Evolutionary conservation across 495 filamentous ascomycete species (phyloP).

Genomic region (Gamarada debralockiae): DNA sequence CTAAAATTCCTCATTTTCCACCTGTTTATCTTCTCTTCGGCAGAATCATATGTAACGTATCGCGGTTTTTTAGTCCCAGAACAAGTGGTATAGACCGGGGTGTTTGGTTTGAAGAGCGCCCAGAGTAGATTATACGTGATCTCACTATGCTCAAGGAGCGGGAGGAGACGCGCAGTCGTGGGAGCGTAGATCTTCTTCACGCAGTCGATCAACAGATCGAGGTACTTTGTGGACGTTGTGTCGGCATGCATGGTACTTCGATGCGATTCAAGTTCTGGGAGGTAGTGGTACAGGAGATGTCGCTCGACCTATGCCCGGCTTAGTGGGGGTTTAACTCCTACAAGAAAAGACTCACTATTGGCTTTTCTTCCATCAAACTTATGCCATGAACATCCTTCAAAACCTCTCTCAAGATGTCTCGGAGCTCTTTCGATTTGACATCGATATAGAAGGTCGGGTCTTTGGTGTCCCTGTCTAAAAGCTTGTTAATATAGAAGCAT

Average conservation of each 20-base stretch:
- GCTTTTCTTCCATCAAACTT: slow-evolving; percentile 17
- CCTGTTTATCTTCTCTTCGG: slow-evolving; percentile 2
- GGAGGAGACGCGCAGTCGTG: slow-evolving; percentile 29
- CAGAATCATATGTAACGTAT: slow-evolving; percentile 9
- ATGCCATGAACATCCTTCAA: slow-evolving; percentile 14
- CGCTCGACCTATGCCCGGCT: slow-evolving; percentile 26
- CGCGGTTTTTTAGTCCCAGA: slow-evolving; percentile 24
- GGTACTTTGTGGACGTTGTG: slow-evolving; percentile 23
- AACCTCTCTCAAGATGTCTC: slow-evolving; percentile 18
- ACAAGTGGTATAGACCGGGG: slow-evolving; percentile 37
- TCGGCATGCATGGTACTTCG: background rate
- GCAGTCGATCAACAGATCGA: slow-evolving; percentile 37
- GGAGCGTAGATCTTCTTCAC: slow-evolving; percentile 32
- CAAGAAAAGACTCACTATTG: slow-evolving; percentile 4
- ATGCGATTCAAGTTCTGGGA: slow-evolving; percentile 28
- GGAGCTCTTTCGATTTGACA: slow-evolving; percentile 15
- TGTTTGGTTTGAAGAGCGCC: slow-evolving; percentile 42
- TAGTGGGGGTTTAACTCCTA: background rate
- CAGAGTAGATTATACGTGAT: slow-evolving; percentile 45
- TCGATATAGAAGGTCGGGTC: slow-evolving; percentile 10
- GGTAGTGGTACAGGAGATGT: slow-evolving; percentile 32
- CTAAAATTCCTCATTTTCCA: slow-evolving; percentile 15
- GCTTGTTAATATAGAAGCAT: background rate
- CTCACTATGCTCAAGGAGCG: slow-evolving; percentile 34
- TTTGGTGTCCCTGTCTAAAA: slow-evolving; percentile 14